Percentiles rank a stretch among this genome's conserved stretches.
Evolutionary conservation across 2,329 filamentous ascomycete species (phyloP).

Genomic region (Juglanconis juglandina): DNA sequence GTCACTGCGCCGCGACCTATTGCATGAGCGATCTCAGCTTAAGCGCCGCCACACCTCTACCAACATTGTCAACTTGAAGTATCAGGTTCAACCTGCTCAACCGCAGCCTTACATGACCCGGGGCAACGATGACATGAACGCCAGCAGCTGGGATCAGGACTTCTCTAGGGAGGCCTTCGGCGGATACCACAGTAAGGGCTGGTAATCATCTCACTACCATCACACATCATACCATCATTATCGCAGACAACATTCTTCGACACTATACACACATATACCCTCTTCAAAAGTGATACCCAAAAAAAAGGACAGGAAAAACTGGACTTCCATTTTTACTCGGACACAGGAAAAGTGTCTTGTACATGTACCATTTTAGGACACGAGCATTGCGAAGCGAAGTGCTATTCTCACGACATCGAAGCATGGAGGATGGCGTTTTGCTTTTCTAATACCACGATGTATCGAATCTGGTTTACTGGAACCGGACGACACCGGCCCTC

Average conservation of each 20-base stretch:
- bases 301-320: neutral
- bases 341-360: neutral
- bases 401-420: neutral
- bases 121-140: conserved; percentile 58
- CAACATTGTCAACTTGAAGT: conserved; percentile 82
- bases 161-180: conserved; percentile 74
- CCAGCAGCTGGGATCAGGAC: conserved; percentile 80
- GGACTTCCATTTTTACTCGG: neutral
- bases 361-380: neutral
- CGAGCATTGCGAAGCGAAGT: neutral
- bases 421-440: neutral
- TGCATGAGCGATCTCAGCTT: conserved; percentile 92
- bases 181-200: conserved; percentile 82
- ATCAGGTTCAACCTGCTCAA: conserved; percentile 56
- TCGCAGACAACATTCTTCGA: neutral
- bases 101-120: conserved; percentile 54
- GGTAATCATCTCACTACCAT: conserved; percentile 48
- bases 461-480: neutral
- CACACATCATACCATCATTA: conserved; percentile 1
- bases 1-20: conserved; percentile 82
- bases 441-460: neutral
- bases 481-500: neutral
- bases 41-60: conserved; percentile 89
- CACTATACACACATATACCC: neutral
- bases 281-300: conserved; percentile 17